Conservation (phyloP, 495 filamentous ascomycete species). For the Friedmanniomyces simplex region DNA sequence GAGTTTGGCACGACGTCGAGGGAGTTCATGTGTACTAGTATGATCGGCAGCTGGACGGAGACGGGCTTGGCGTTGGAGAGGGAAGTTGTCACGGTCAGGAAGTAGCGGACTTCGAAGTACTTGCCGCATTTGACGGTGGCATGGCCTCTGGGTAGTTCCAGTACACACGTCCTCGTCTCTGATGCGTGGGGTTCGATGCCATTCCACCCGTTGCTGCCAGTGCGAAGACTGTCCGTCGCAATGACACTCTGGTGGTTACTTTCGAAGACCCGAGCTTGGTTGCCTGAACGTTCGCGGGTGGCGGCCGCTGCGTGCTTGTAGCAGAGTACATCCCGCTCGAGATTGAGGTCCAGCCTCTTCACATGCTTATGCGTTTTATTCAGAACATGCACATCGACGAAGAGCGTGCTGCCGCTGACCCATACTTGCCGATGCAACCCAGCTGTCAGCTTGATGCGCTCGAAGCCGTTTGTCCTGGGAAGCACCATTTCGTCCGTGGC, state of each 20-base stretch:
- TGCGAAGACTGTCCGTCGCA: constrained; percentile 32
- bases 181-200: constrained; percentile 37
- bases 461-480: constrained; percentile 26
- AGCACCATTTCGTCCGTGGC: constrained; percentile 39
- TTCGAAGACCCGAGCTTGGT: constrained; percentile 42
- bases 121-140: constrained; percentile 39
- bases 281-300: constrained; percentile 38
- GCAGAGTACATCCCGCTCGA: constrained; percentile 35
- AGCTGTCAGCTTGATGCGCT: constrained; percentile 41
- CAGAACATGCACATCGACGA: constrained; percentile 42
- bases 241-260: constrained; percentile 39
- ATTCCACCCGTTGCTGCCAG: constrained; percentile 34
- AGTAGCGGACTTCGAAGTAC: constrained; percentile 45
- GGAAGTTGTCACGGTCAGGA: constrained; percentile 39
- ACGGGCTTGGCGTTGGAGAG: constrained; percentile 38
- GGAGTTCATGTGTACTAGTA: constrained; percentile 49
- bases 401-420: constrained; percentile 47
- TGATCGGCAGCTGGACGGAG: constrained; percentile 44
- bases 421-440: constrained; percentile 47
- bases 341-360: constrained; percentile 40
- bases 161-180: constrained; percentile 42
- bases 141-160: constrained; percentile 42
- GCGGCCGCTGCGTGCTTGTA: constrained; percentile 44
- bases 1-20: constrained; percentile 51
- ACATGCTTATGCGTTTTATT: constrained; percentile 40